Percentiles rank a stretch among this genome's conserved stretches.
phyloP scores from a whole-genome alignment of 2,329 filamentous ascomycete genomes.

The Fusarium tricinctum region DNA sequence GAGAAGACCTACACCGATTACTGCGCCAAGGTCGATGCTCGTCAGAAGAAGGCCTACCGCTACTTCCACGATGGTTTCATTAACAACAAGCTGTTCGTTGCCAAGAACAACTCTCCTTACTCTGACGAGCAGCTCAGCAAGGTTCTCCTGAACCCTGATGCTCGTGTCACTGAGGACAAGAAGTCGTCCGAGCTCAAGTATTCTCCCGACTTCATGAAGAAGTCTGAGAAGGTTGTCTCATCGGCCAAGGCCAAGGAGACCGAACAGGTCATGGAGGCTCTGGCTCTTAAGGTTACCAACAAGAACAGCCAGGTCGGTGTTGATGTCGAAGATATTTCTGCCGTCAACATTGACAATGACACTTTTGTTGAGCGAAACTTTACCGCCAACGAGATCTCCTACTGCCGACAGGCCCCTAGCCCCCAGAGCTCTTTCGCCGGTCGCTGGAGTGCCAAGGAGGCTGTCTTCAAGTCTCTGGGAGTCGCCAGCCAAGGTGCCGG shows the following conservation, averaged over 20 bases:
- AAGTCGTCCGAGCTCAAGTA: slow-evolving; percentile 86
- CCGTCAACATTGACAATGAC: slow-evolving; percentile 93
- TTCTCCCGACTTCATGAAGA: slow-evolving; percentile 77
- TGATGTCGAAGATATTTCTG: slow-evolving; percentile 89
- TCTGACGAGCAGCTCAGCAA: slow-evolving; percentile 86
- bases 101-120: slow-evolving; percentile 93
- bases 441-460: slow-evolving; percentile 97
- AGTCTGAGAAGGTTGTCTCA: slow-evolving; percentile 67
- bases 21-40: slow-evolving; percentile 87
- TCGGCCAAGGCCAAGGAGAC: slow-evolving; percentile 71
- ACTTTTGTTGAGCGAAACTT: slow-evolving; percentile 97
- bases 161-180: slow-evolving; percentile 87
- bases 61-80: slow-evolving; percentile 99
- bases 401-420: slow-evolving; percentile 84
- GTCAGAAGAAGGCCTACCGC: slow-evolving; percentile 98
- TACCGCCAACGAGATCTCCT: slow-evolving; percentile 83
- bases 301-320: slow-evolving; percentile 86
- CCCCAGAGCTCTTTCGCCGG: slow-evolving; percentile 94
- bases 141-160: slow-evolving; percentile 94
- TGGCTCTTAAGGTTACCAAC: slow-evolving; percentile 72
- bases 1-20: slow-evolving; percentile 85
- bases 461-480: slow-evolving; percentile 96
- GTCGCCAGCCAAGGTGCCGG: slow-evolving; percentile 89
- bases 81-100: slow-evolving; percentile 97
- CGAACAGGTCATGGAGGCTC: slow-evolving; percentile 80